Base-by-base conservation (phyloP, 768 basidiomycete genomes). In the Podaxis mareebaensis region DNA sequence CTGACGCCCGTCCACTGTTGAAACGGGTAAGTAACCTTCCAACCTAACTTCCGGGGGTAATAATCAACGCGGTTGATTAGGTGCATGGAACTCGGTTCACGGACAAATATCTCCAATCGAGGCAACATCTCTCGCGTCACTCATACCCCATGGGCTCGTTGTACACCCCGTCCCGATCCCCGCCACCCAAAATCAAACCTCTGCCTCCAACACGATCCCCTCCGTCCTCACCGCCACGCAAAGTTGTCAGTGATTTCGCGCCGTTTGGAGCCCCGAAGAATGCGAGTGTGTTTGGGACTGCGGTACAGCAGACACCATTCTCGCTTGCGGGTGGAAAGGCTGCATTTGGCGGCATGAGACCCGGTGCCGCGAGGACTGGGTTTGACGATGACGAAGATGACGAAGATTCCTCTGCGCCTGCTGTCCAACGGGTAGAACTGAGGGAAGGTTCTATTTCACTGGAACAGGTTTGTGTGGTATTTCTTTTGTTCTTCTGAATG, bases 11-110 rank as follows among this genome's bases (percentile, higher is more conserved):
- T 61, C 88, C 91, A 2, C 75, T 86, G 55, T 80, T 98, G 64
- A 89, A 92, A 77, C 88, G 89, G 78, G 96, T 95, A 71, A 64
- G 82, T 30, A 51, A 15, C 36, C 44, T 46, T 62, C 67, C 49
- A 53, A 44, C 17, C 62, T 30, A 67, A 57, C 28, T 38, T 58
- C 12, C 4, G 11, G 60, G 17, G 54, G 65, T 53, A 49, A 67
- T 54, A 63, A 60, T 49, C 44, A 42, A 49, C 13, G 20, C 36
- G 42, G 38, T 61, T 57, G 64, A 44, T 28, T 72, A 97, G 95
- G 92, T 97, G 53, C 87, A 89, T 54, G 94, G 93, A n/a, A 93
- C 94, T 46, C 91, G 96, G 3, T 96, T 98, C 79, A 98, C 96
- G 20, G 96, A 99, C 68, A 96, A 96, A 74, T 99, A 98, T 74